Conservation (phyloP, 805 yeast species). For the Pichia heedii region DNA sequence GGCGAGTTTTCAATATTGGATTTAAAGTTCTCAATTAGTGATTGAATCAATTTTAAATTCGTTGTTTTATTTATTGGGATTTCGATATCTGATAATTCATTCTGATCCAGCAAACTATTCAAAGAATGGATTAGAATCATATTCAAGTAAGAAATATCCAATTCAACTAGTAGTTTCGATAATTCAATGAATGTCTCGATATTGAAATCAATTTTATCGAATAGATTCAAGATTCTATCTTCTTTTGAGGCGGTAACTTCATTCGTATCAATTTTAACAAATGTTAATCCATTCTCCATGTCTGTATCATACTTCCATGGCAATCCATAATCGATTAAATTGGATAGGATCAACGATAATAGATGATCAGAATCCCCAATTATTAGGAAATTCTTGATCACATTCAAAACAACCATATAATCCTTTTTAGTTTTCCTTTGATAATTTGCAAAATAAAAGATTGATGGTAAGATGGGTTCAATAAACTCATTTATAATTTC, state of each 20-base stretch:
- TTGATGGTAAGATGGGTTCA: constrained; percentile 21
- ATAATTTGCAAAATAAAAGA: constrained; percentile 39
- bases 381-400: constrained; percentile 28
- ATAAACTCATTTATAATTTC: constrained; percentile 29
- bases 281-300: constrained; percentile 31
- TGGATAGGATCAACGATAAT: constrained; percentile 11
- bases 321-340: constrained; percentile 21
- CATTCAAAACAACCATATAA: constrained; percentile 27
- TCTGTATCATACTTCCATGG: constrained; percentile 33
- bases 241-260: constrained; percentile 1
- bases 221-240: constrained; percentile 17
- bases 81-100: constrained; percentile 24
- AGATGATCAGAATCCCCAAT: constrained; percentile 12
- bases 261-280: constrained; percentile 15
- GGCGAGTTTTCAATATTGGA: constrained; percentile 42
- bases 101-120: constrained; percentile 47
- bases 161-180: constrained; percentile 29
- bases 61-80: constrained; percentile 48
- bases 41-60: constrained; percentile 58
- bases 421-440: constrained; percentile 26
- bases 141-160: constrained; percentile 40
- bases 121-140: constrained; percentile 43
- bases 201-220: constrained; percentile 34
- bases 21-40: constrained; percentile 47
- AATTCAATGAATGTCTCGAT: constrained; percentile 27